Percentiles rank a stretch among this genome's conserved stretches.
phyloP scores from a whole-genome alignment of 163 green algal genomes.

The Scenedesmus sp. region DNA sequence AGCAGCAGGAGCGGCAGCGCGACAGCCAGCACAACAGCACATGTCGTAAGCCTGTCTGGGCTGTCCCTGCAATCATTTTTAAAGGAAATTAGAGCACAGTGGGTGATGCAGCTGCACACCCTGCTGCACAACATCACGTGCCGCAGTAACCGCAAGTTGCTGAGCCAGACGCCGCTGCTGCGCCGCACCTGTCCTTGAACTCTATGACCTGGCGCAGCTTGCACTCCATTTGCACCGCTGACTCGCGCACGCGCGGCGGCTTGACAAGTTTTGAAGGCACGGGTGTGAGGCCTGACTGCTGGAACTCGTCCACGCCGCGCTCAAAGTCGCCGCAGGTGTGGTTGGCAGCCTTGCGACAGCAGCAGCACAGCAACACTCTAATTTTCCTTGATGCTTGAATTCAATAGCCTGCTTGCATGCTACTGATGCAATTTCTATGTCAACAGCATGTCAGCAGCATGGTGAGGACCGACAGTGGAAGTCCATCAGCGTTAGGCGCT shows the following conservation, averaged over 20 bases:
- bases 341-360: conserved; percentile 90
- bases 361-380: conserved; percentile 45
- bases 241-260: conserved; percentile 87
- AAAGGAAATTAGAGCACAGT: background rate
- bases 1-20: background rate
- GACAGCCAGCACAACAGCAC: background rate
- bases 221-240: conserved; percentile 94
- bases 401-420: too few relatives aligned
- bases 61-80: background rate
- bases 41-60: background rate
- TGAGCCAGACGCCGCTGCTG: background rate
- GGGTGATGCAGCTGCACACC: background rate
- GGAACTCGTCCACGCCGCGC: conserved; percentile 87
- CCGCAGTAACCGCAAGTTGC: background rate
- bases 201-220: conserved; percentile 78
- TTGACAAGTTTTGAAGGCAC: conserved; percentile 82
- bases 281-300: conserved; percentile 80
- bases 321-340: conserved; percentile 90
- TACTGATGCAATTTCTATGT: too few relatives aligned
- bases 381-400: too few relatives aligned
- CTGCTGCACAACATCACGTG: background rate
- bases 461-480: too few relatives aligned
- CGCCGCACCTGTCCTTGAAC: conserved; percentile 69
- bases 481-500: too few relatives aligned
- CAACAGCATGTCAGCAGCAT: too few relatives aligned